phyloP scores from a whole-genome alignment of 2,329 filamentous ascomycete genomes.

The Blastomyces emzantsi region DNA sequence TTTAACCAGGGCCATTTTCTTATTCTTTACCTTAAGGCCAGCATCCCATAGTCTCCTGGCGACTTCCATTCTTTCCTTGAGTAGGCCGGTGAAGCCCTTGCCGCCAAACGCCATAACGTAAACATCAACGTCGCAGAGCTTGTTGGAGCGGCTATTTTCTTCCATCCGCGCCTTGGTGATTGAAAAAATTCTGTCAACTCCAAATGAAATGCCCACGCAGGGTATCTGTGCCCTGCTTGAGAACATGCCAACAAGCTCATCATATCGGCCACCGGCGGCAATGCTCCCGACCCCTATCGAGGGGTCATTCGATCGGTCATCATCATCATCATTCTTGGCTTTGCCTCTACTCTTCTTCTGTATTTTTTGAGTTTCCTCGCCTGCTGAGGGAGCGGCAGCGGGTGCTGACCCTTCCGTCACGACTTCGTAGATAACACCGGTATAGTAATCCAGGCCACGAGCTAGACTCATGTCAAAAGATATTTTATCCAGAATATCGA shows the following conservation, averaged over 20 bases:
- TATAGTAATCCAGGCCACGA: conserved; percentile 88
- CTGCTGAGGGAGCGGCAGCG: conserved; percentile 32
- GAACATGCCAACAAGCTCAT: conserved; percentile 92
- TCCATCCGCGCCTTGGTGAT: conserved; percentile 72
- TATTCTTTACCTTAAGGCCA: conserved; percentile 59
- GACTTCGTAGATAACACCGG: conserved; percentile 82
- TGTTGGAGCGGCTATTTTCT: conserved; percentile 43
- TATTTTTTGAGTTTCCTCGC: conserved; percentile 35
- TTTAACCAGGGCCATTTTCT: background rate
- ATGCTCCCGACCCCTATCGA: conserved; percentile 77
- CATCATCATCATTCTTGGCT: conserved; percentile 47
- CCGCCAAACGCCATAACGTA: conserved; percentile 93
- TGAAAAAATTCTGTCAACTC: conserved; percentile 90
- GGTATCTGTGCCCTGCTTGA: conserved; percentile 74
- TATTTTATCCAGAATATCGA: conserved; percentile 61
- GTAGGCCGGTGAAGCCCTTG: conserved; percentile 69
- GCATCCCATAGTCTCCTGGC: conserved; percentile 72
- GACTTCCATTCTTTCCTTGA: conserved; percentile 76
- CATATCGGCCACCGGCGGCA: conserved; percentile 83
- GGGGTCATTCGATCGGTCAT: conserved; percentile 69
- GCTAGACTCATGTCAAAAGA: conserved; percentile 88
- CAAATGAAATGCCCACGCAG: conserved; percentile 88
- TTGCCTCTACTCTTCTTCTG: conserved; percentile 47
- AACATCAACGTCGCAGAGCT: conserved; percentile 73
- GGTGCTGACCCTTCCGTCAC: conserved; percentile 71